Conservation (phyloP, 352 stramenopile species). For the Globisporangium nunn region DNA sequence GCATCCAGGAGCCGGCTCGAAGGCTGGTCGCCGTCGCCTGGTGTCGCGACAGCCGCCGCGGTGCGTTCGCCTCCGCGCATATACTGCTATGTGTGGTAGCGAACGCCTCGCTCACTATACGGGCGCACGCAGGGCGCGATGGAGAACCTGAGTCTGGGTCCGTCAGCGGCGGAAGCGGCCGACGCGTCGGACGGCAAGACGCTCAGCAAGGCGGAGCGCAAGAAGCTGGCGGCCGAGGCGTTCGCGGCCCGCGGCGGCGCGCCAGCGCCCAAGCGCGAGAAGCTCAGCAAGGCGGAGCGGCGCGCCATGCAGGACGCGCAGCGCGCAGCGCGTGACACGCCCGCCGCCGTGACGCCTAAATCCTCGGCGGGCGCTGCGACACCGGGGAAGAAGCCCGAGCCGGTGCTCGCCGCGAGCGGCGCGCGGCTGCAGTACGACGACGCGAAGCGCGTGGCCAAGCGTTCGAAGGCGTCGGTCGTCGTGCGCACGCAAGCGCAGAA, state of each 20-base stretch:
- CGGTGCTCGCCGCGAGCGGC: slow-evolving; percentile 23
- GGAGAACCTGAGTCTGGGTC: slow-evolving; percentile 42
- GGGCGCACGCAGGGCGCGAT: slow-evolving; percentile 18
- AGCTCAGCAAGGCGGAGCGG: slow-evolving; percentile 91
- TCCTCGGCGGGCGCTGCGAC: background rate
- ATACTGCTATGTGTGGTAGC: background rate
- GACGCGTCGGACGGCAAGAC: slow-evolving; percentile 23
- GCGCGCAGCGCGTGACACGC: slow-evolving; percentile 69
- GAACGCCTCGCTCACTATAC: too few relatives aligned
- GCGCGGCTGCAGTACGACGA: slow-evolving; percentile 73
- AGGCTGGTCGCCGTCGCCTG: slow-evolving; percentile 53
- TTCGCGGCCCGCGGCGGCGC: slow-evolving; percentile 40
- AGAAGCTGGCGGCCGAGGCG: slow-evolving; percentile 59
- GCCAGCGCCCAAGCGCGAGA: slow-evolving; percentile 48
- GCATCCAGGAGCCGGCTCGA: slow-evolving; percentile 37
- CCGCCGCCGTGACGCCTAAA: background rate
- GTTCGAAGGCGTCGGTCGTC: slow-evolving; percentile 61
- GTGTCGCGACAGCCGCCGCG: slow-evolving; percentile 1
- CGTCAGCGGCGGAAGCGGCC: slow-evolving; percentile 13
- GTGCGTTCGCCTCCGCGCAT: background rate
- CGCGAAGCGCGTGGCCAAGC: slow-evolving; percentile 68
- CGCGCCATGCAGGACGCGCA: slow-evolving; percentile 89
- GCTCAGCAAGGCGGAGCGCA: slow-evolving; percentile 57
- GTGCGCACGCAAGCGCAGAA: slow-evolving; percentile 74
- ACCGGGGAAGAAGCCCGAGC: slow-evolving; percentile 30